Conservation (phyloP, 805 yeast genomes). For the Starmerella asiatica region DNA sequence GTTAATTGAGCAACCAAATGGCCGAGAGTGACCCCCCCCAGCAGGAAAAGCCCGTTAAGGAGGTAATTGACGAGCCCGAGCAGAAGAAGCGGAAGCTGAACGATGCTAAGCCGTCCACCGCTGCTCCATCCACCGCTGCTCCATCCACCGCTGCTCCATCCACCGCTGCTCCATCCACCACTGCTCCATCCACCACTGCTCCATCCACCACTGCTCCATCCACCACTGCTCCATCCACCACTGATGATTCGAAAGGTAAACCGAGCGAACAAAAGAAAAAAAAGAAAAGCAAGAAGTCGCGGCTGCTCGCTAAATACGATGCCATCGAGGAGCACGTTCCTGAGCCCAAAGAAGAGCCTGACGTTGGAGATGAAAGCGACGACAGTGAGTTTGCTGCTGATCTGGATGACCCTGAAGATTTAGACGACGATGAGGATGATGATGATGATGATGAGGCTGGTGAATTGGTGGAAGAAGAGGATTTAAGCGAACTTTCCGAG, state of each 20-base stretch:
- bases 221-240: too few species aligned
- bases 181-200: too few species aligned
- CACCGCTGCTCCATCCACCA: too few species aligned
- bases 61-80: constrained; percentile 3
- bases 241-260: too few species aligned
- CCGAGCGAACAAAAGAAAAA: neutral
- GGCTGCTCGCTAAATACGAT: constrained; percentile 14
- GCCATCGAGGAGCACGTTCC: constrained; percentile 2
- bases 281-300: constrained; percentile 13
- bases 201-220: too few species aligned
- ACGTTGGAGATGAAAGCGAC: constrained; percentile 16
- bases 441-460: constrained; percentile 34
- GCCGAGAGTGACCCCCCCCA: too few species aligned
- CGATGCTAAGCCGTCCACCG: neutral
- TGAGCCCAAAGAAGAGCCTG: constrained; percentile 8
- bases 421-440: constrained; percentile 39
- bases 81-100: neutral
- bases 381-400: constrained; percentile 17
- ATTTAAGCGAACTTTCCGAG: constrained; percentile 39
- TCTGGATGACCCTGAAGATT: constrained; percentile 24
- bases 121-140: too few species aligned
- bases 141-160: too few species aligned
- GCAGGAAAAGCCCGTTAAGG: constrained; percentile 4
- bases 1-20: too few species aligned
- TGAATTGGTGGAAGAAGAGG: constrained; percentile 27